phyloP scores from a whole-genome alignment of 768 basidiomycete species.

The Mycena leptocephala region DNA sequence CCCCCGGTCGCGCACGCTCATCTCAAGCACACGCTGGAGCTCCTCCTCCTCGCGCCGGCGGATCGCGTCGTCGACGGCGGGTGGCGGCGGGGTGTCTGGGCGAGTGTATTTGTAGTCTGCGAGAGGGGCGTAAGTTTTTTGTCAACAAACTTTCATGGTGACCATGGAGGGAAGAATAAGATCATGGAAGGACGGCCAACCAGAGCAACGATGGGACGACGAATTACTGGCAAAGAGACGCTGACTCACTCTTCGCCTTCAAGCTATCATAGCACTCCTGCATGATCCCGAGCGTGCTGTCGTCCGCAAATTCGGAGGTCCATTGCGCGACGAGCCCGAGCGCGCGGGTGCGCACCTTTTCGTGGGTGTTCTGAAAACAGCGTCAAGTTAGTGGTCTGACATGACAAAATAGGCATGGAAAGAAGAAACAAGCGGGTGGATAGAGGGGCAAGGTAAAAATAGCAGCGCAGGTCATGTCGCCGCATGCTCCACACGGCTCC shows the following conservation, averaged over 20 bases:
- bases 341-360: slow-evolving; percentile 87
- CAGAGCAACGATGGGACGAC: neutral
- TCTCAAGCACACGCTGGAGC: slow-evolving; percentile 91
- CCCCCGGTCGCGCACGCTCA: slow-evolving; percentile 94
- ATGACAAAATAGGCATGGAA: neutral
- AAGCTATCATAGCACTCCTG: slow-evolving; percentile 89
- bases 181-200: slow-evolving; percentile 2
- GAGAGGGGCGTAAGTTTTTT: neutral
- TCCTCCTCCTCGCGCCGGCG: slow-evolving; percentile 94
- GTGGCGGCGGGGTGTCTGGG: slow-evolving; percentile 76
- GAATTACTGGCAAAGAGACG: too few relatives aligned
- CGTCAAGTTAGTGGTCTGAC: too few relatives aligned
- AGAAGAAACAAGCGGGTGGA: slow-evolving; percentile 12
- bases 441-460: neutral
- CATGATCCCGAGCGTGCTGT: slow-evolving; percentile 90
- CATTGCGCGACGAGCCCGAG: slow-evolving; percentile 85
- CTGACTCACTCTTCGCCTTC: slow-evolving; percentile 83
- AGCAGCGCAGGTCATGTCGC: too few relatives aligned
- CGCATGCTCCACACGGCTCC: too few relatives aligned
- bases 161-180: neutral
- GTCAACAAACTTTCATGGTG: neutral
- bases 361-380: slow-evolving; percentile 95
- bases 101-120: slow-evolving; percentile 83
- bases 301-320: slow-evolving; percentile 88
- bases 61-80: slow-evolving; percentile 83